These are phyloP conservation scores for Gentiana macrophylla DNA, from an alignment of 257 asterid genomes.

Conservation along the genomic window DNA sequence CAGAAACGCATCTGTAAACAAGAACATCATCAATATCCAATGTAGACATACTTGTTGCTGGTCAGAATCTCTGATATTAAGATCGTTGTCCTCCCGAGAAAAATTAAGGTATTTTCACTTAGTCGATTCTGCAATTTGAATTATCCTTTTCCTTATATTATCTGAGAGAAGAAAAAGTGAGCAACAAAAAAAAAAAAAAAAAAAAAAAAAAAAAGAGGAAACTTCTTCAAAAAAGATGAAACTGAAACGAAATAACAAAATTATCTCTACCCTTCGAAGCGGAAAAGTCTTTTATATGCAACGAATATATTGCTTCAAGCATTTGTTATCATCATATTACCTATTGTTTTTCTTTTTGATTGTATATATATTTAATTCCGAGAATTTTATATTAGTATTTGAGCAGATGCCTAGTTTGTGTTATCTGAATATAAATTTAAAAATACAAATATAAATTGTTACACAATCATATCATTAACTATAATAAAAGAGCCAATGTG, in stretches of 20 bases:
- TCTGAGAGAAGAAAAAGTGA: slow-evolving; percentile 9
- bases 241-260: slow-evolving; percentile 24
- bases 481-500: too few species aligned
- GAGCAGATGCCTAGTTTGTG: too few species aligned
- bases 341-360: background rate
- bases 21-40: slow-evolving; percentile 5
- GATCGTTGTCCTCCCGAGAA: slow-evolving; percentile 5
- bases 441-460: too few species aligned
- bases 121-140: background rate
- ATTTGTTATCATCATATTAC: background rate
- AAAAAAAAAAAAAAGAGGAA: slow-evolving; percentile 20
- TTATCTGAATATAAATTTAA: too few species aligned
- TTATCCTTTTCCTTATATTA: background rate
- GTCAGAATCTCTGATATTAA: background rate
- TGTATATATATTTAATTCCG: background rate
- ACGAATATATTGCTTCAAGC: slow-evolving; percentile 18
- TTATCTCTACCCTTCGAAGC: slow-evolving; percentile 31
- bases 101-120: slow-evolving; percentile 38
- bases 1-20: slow-evolving; percentile 12
- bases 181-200: slow-evolving; percentile 8
- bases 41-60: too few species aligned
- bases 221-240: slow-evolving; percentile 22
- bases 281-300: slow-evolving; percentile 38
- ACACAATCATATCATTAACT: too few species aligned
- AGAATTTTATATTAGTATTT: too few species aligned